These are phyloP conservation scores for Rubia yunnanensis DNA, from an alignment of 257 asterid genomes.

Conservation along the genomic window DNA sequence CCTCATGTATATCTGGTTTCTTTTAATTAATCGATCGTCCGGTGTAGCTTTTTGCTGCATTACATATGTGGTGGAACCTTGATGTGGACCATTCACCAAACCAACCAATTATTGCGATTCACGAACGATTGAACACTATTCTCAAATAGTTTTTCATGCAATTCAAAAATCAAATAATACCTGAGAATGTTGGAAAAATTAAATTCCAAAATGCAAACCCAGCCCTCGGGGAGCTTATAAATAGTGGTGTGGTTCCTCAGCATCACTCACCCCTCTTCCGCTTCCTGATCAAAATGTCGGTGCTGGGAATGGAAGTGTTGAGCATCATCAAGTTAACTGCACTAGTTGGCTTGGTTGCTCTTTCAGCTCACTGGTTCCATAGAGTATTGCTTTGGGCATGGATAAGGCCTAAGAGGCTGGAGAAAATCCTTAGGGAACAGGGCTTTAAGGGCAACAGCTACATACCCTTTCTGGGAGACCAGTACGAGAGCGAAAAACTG, in stretches of 20 bases:
- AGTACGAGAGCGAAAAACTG: conserved; percentile 8
- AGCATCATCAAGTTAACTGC: neutral
- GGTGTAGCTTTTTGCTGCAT: no score
- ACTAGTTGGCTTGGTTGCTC: neutral
- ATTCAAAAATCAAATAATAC: no score
- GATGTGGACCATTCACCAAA: no score
- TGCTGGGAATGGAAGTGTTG: neutral
- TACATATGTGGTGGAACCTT: no score
- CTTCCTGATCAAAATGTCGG: neutral
- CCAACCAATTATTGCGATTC: no score
- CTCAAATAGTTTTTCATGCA: no score
- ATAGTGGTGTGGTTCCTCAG: neutral
- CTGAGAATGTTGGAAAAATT: no score
- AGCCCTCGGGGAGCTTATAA: neutral
- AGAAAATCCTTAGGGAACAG: conserved; percentile 9
- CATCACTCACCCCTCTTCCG: neutral
- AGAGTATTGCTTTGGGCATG: conserved; percentile 4
- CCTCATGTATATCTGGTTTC: no score
- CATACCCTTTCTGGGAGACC: conserved; percentile 5
- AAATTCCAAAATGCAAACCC: no score
- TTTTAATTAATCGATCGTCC: no score
- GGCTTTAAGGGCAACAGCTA: conserved; percentile 10
- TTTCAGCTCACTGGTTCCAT: conserved; percentile 1
- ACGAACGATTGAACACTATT: no score
- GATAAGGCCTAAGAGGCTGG: conserved; percentile 7